Evolutionary conservation across 805 yeast species (phyloP).

Genomic region (Lipomyces orientalis): DNA sequence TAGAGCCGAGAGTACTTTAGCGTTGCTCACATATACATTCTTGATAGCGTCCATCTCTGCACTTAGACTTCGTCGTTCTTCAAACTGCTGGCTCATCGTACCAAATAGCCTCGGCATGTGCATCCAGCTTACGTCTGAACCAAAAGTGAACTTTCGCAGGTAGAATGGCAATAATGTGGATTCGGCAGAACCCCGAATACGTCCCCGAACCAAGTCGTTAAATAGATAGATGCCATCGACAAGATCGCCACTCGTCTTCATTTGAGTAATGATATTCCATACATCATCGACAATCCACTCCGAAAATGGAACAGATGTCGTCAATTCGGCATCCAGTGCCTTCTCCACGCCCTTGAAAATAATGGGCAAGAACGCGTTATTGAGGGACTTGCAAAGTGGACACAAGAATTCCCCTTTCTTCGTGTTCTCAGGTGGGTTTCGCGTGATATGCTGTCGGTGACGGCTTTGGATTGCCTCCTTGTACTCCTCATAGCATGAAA

Average conservation of each 20-base stretch:
- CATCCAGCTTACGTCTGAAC: slow-evolving; percentile 9
- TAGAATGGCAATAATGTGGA: slow-evolving; percentile 9
- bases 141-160: slow-evolving; percentile 5
- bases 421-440: slow-evolving; percentile 78
- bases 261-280: slow-evolving; percentile 24
- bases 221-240: background rate
- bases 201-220: slow-evolving; percentile 2
- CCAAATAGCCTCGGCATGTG: slow-evolving; percentile 11
- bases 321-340: slow-evolving; percentile 27
- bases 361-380: slow-evolving; percentile 82
- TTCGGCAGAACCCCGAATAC: slow-evolving; percentile 16
- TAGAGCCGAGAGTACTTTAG: slow-evolving; percentile 10
- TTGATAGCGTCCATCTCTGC: slow-evolving; percentile 7
- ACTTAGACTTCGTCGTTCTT: slow-evolving; percentile 7
- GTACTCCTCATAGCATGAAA: slow-evolving; percentile 71
- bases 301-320: slow-evolving; percentile 9
- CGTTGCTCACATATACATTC: background rate
- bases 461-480: slow-evolving; percentile 60
- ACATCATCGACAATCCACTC: slow-evolving; percentile 36
- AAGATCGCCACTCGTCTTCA: slow-evolving; percentile 8
- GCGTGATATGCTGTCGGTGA: slow-evolving; percentile 70
- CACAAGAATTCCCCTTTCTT: slow-evolving; percentile 79
- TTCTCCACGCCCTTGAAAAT: slow-evolving; percentile 59
- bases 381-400: slow-evolving; percentile 87
- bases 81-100: slow-evolving; percentile 4